phyloP scores from a whole-genome alignment of 129 eudicot species.

The Oenanthe sinensis region DNA sequence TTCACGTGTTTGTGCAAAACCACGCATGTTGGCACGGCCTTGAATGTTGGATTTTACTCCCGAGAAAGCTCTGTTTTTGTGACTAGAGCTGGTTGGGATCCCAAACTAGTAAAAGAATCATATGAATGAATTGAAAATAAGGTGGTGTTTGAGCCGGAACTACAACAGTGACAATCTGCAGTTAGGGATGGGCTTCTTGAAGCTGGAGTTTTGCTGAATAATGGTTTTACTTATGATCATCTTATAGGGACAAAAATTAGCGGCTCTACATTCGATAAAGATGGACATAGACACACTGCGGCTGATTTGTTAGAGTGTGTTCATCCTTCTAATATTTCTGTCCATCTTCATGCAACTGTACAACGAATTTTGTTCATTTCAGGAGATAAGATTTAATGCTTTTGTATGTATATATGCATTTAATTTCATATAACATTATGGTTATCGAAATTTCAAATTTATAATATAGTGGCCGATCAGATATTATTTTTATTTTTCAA shows the following conservation, averaged over 20 bases:
- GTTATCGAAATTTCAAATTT: too few relatives aligned
- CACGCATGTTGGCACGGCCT: too few relatives aligned
- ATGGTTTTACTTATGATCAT: slow-evolving; percentile 59
- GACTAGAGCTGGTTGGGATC: neutral
- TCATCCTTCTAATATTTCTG: slow-evolving; percentile 32
- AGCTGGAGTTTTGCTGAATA: slow-evolving; percentile 50
- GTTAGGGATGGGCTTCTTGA: slow-evolving; percentile 69
- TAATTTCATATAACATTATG: too few relatives aligned
- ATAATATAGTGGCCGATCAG: too few relatives aligned
- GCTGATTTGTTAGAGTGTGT: slow-evolving; percentile 82
- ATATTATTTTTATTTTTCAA: too few relatives aligned
- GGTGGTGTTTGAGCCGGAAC: slow-evolving; percentile 51
- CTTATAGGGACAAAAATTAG: slow-evolving; percentile 36
- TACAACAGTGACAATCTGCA: slow-evolving; percentile 63
- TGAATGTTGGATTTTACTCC: neutral
- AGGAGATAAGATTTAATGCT: neutral
- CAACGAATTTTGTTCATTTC: slow-evolving; percentile 40
- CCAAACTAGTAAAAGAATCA: neutral
- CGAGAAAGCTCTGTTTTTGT: neutral
- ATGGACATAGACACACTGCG: slow-evolving; percentile 49
- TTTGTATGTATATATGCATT: too few relatives aligned
- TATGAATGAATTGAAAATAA: neutral
- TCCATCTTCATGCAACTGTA: slow-evolving; percentile 53
- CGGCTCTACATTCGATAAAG: neutral
- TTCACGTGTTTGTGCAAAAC: too few relatives aligned